These are phyloP conservation scores for Phyllosticta citribraziliensis DNA, from an alignment of 2,329 filamentous ascomycete species.

Conservation along the genomic window DNA sequence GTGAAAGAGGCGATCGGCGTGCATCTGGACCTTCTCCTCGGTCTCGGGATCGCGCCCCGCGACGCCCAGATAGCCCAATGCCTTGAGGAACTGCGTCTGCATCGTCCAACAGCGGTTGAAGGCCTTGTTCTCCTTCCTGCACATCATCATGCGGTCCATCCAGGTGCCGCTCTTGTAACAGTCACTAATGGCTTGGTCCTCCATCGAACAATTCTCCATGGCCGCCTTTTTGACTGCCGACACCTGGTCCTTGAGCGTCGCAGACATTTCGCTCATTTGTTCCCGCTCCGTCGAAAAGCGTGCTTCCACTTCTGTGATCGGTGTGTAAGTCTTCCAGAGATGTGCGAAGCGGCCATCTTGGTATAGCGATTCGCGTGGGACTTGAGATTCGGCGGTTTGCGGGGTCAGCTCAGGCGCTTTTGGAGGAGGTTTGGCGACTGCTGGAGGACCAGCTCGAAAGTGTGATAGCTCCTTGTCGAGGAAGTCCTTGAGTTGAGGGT, in stretches of 20 bases:
- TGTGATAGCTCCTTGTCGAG: conserved; percentile 67
- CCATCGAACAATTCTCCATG: conserved; percentile 84
- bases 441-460: conserved; percentile 21
- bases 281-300: conserved; percentile 67
- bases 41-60: conserved; percentile 59
- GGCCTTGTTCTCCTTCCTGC: conserved; percentile 61
- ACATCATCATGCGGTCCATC: conserved; percentile 66
- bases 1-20: conserved; percentile 84
- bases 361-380: conserved; percentile 48
- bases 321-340: conserved; percentile 84
- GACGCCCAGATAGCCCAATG: conserved; percentile 71
- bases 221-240: conserved; percentile 68
- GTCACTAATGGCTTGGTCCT: conserved; percentile 71
- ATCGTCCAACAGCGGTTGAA: conserved; percentile 85
- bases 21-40: conserved; percentile 81
- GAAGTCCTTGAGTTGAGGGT: conserved; percentile 75
- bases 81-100: conserved; percentile 85
- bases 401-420: conserved; percentile 13
- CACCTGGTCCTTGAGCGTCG: conserved; percentile 75
- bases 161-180: conserved; percentile 66
- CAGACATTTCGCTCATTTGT: conserved; percentile 67
- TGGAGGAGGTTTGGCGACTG: conserved; percentile 12
- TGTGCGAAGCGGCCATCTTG: conserved; percentile 69
- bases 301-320: conserved; percentile 59
- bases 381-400: conserved; percentile 21